phyloP scores from a whole-genome alignment of 345 rosid species.

The Jatropha curcas region DNA sequence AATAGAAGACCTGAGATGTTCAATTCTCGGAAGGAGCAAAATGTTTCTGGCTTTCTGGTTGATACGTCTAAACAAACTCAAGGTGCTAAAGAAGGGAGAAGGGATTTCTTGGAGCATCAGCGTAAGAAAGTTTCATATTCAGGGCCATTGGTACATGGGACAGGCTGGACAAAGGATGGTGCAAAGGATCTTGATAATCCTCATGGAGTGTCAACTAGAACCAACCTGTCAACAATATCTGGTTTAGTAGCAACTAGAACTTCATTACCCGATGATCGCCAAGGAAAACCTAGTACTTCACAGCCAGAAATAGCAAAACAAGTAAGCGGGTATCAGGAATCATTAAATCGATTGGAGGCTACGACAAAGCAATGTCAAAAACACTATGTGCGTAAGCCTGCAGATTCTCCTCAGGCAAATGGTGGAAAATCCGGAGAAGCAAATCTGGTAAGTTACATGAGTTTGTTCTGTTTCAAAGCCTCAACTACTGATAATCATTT shows the following conservation, averaged over 20 bases:
- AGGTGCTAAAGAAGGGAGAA: slow-evolving; percentile 37
- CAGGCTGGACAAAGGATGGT: slow-evolving; percentile 34
- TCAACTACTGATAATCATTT: neutral
- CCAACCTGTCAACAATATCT: slow-evolving; percentile 47
- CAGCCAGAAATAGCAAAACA: slow-evolving; percentile 31
- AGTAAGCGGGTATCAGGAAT: slow-evolving; percentile 28
- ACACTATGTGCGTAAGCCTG: slow-evolving; percentile 23
- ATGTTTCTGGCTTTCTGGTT: slow-evolving; percentile 40
- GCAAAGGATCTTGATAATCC: slow-evolving; percentile 38
- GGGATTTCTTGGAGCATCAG: slow-evolving; percentile 36
- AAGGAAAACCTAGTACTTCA: slow-evolving; percentile 32
- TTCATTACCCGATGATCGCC: slow-evolving; percentile 33
- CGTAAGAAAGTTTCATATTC: slow-evolving; percentile 51
- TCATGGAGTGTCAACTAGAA: slow-evolving; percentile 22
- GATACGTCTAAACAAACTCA: slow-evolving; percentile 39
- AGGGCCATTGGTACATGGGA: slow-evolving; percentile 53
- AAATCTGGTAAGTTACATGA: slow-evolving; percentile 39
- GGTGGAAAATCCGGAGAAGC: slow-evolving; percentile 40
- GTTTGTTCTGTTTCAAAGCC: too few relatives aligned
- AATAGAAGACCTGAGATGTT: slow-evolving; percentile 36
- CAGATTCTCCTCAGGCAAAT: slow-evolving; percentile 36
- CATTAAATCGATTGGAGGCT: slow-evolving; percentile 27
- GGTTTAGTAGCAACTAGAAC: slow-evolving; percentile 51
- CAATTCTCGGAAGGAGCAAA: slow-evolving; percentile 34
- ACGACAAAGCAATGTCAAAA: slow-evolving; percentile 37